phyloP scores from a whole-genome alignment of 1,284 basidiomycete genomes.

The Somion occarium region DNA sequence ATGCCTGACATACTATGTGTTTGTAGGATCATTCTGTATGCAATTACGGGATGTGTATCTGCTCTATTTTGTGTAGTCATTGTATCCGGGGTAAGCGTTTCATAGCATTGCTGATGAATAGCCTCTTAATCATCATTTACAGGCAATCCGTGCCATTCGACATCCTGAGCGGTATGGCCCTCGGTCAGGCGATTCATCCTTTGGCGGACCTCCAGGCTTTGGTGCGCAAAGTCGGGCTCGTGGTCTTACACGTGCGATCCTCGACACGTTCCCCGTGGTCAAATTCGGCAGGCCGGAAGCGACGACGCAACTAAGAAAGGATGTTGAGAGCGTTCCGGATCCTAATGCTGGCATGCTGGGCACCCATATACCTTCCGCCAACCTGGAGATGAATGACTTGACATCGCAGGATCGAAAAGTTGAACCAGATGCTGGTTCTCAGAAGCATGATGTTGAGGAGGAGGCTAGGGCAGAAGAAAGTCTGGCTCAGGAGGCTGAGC shows the following conservation, averaged over 20 bases:
- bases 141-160: constrained; percentile 78
- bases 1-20: constrained; percentile 9
- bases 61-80: constrained; percentile 79
- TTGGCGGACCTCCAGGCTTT: constrained; percentile 28
- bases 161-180: constrained; percentile 92
- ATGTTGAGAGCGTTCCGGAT: constrained; percentile 25
- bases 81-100: constrained; percentile 63
- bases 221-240: constrained; percentile 64
- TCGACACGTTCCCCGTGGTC: constrained; percentile 92
- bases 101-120: not conserved
- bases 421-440: not conserved
- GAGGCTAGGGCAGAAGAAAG: not conserved
- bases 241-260: constrained; percentile 82
- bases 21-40: constrained; percentile 79
- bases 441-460: constrained; percentile 3
- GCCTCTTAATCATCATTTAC: constrained; percentile 11
- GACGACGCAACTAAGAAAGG: constrained; percentile 22
- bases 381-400: constrained; percentile 7
- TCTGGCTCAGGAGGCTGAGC: not conserved
- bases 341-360: constrained; percentile 1
- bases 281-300: constrained; percentile 56
- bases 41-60: constrained; percentile 82
- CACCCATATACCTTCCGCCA: not conserved
- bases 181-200: constrained; percentile 40
- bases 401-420: constrained; percentile 1